Conservation (phyloP, 164 flowering plant species). For the Macadamia tetraphylla region DNA sequence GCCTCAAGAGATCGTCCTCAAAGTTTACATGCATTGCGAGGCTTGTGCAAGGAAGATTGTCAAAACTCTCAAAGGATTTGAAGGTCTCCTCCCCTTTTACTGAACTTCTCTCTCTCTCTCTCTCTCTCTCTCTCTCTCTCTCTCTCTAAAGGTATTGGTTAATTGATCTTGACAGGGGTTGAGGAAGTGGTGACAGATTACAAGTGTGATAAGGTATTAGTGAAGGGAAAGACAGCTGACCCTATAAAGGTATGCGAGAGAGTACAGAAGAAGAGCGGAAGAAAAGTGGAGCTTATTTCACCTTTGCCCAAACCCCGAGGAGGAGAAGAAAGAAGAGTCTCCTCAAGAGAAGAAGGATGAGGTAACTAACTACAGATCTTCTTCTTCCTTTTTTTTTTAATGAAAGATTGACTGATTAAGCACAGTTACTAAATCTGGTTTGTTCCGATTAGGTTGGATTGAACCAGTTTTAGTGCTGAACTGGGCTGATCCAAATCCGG, state of each 20-base stretch:
- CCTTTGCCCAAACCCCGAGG: conserved; percentile 71
- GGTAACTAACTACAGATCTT: conserved; percentile 24
- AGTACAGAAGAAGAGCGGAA: conserved; percentile 68
- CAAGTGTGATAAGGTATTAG: conserved; percentile 62
- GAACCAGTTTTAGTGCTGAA: no score
- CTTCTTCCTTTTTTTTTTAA: no score
- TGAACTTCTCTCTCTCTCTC: not conserved
- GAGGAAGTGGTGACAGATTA: conserved; percentile 69
- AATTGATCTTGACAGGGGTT: conserved; percentile 42
- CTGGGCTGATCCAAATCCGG: no score
- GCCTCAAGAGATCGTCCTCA: conserved; percentile 52
- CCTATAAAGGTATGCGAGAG: conserved; percentile 71
- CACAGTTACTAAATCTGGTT: no score
- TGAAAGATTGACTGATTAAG: no score
- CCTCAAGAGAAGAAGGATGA: conserved; percentile 46
- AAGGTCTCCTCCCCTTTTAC: conserved; percentile 36
- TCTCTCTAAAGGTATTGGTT: not conserved
- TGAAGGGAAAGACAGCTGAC: conserved; percentile 79
- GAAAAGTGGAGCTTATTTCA: conserved; percentile 69
- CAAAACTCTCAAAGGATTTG: conserved; percentile 57
- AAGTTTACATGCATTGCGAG: conserved; percentile 87
- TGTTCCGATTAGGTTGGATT: no score
- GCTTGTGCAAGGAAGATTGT: conserved; percentile 83
- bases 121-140: not conserved
- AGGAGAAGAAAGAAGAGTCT: conserved; percentile 33